A percentile compares a stretch with the other conserved stretches of the same genome.
Conservation (phyloP, 192 early-diverging fungal species). For the Linnemannia elongata region DNA sequence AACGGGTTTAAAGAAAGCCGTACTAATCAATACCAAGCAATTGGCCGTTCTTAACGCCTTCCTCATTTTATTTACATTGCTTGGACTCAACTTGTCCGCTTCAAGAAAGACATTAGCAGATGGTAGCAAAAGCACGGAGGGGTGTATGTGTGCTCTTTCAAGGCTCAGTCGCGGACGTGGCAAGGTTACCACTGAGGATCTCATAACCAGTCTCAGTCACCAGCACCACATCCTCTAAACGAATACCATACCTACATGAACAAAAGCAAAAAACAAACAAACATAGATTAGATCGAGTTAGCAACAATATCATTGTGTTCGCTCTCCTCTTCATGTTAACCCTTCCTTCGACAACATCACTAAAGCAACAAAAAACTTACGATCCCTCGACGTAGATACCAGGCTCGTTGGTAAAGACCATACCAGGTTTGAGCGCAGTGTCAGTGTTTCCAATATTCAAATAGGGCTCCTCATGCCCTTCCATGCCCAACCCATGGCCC, state of each 20-base stretch:
- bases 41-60: not conserved
- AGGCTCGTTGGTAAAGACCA: slow-evolving; percentile 68
- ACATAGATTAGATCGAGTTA: not conserved
- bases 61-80: slow-evolving; percentile 2
- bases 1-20: not conserved
- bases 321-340: not conserved
- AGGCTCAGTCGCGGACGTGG: slow-evolving; percentile 27
- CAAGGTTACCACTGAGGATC: slow-evolving; percentile 47
- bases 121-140: not conserved
- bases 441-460: slow-evolving; percentile 62
- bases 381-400: slow-evolving; percentile 64
- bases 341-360: slow-evolving; percentile 39
- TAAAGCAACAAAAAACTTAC: slow-evolving; percentile 52
- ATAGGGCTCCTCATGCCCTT: slow-evolving; percentile 70
- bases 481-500: slow-evolving; percentile 67
- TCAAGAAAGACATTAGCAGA: not conserved
- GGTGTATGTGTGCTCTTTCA: not conserved
- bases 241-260: slow-evolving; percentile 39
- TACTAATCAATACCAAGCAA: not conserved
- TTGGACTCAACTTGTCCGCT: not conserved
- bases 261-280: not conserved
- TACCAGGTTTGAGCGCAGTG: slow-evolving; percentile 55
- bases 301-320: no score
- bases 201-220: slow-evolving; percentile 54
- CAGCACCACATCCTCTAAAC: slow-evolving; percentile 55